phyloP scores from a whole-genome alignment of 768 basidiomycete species.

The Steccherinum ochraceum region DNA sequence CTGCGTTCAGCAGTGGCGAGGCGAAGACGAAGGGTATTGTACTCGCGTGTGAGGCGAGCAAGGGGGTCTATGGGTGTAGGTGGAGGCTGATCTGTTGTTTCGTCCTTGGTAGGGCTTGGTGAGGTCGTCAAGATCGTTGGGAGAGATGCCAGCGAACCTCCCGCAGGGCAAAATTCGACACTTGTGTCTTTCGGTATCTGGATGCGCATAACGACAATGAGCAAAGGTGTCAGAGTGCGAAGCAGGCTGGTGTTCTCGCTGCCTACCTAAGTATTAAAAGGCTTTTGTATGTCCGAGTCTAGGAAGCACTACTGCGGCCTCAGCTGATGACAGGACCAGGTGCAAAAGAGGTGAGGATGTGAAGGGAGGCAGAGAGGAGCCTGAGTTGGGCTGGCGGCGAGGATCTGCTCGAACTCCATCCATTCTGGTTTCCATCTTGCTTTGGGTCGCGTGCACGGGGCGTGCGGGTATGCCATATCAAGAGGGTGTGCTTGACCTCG shows the following conservation, averaged over 20 bases:
- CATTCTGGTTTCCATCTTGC: neutral
- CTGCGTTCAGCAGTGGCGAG: conserved; percentile 34
- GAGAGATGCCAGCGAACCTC: neutral
- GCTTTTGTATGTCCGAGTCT: neutral
- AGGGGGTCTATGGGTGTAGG: conserved; percentile 35
- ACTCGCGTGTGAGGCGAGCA: conserved; percentile 33
- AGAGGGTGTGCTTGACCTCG: neutral
- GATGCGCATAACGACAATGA: neutral
- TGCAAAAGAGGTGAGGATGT: neutral
- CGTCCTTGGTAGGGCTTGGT: neutral
- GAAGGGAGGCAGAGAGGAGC: neutral
- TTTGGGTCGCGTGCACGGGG: neutral
- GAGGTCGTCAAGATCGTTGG: neutral
- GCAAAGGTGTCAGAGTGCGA: neutral
- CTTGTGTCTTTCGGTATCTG: neutral
- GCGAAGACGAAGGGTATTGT: conserved; percentile 36
- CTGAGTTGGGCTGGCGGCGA: neutral
- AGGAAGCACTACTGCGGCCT: neutral
- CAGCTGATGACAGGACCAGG: neutral
- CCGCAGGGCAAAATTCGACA: neutral
- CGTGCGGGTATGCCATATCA: neutral
- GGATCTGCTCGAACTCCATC: neutral
- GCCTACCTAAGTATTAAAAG: too few relatives aligned
- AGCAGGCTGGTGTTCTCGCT: too few relatives aligned
- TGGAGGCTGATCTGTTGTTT: conserved; percentile 4